Percentiles rank a stretch among this genome's conserved stretches.
These are phyloP conservation scores for Cercospora berteroae DNA, from an alignment of 2,329 filamentous ascomycete species.

Conservation along the genomic window DNA sequence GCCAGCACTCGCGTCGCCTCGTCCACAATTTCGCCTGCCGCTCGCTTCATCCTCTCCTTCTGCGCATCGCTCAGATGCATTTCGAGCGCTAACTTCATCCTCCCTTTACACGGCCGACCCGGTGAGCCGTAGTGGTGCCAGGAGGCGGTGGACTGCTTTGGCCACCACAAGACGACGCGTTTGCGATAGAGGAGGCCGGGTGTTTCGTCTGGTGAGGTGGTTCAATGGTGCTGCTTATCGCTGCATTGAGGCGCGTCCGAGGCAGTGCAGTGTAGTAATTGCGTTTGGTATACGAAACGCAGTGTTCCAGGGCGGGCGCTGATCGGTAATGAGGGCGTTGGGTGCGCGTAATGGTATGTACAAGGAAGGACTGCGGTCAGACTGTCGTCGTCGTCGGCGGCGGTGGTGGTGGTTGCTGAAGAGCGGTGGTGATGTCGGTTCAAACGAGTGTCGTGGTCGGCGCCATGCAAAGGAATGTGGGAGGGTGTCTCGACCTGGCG, in stretches of 20 bases:
- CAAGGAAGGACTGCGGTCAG: slow-evolving; percentile 25
- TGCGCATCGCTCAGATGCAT: slow-evolving; percentile 13
- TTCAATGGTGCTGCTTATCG: not conserved
- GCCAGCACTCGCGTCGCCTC: slow-evolving; percentile 28
- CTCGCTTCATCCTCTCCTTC: slow-evolving; percentile 12
- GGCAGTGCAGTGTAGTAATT: slow-evolving; percentile 6
- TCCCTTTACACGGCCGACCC: slow-evolving; percentile 2
- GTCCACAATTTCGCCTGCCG: slow-evolving; percentile 25
- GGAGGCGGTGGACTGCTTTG: not conserved
- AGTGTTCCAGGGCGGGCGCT: slow-evolving; percentile 1
- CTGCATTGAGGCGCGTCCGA: not conserved
- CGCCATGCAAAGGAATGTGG: slow-evolving; percentile 15
- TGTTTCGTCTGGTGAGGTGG: not conserved
- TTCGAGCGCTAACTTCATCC: slow-evolving; percentile 9
- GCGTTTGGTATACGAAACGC: slow-evolving; percentile 9
- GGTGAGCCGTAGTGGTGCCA: slow-evolving; percentile 9
- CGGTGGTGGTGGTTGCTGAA: slow-evolving; percentile 12
- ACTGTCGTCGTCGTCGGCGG: slow-evolving; percentile 3
- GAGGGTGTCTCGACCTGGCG: slow-evolving; percentile 4
- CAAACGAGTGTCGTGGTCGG: slow-evolving; percentile 18
- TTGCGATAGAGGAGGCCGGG: not conserved
- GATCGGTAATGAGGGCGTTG: slow-evolving; percentile 10
- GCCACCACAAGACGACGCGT: not conserved
- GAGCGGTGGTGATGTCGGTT: slow-evolving; percentile 12
- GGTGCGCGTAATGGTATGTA: slow-evolving; percentile 14